Conservation (phyloP, 768 basidiomycete species). For the Macrolepiota albuminosa region DNA sequence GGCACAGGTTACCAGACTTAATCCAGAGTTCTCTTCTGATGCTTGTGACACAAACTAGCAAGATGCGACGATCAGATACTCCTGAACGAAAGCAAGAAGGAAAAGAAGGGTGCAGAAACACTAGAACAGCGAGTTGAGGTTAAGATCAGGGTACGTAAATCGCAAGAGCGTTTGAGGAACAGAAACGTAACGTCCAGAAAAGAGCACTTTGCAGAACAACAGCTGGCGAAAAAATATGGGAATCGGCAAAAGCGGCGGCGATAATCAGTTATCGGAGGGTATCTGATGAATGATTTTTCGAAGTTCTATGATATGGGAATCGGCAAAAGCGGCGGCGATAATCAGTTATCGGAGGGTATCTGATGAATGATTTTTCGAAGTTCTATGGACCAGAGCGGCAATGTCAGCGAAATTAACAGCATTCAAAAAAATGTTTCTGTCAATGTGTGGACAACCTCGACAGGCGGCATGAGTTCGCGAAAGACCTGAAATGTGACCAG, state of each 20-base stretch:
- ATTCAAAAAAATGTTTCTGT: not conserved
- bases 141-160: not conserved
- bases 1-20: not conserved
- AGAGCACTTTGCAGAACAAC: not conserved
- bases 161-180: not conserved
- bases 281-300: constrained; percentile 16
- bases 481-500: constrained; percentile 15
- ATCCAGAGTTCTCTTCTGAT: not conserved
- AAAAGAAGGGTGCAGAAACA: not conserved
- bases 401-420: not conserved
- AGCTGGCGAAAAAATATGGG: not conserved
- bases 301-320: too few species aligned
- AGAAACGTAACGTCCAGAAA: not conserved
- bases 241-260: not conserved
- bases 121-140: not conserved
- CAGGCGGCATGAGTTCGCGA: constrained; percentile 16
- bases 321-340: not conserved
- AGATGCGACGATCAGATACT: not conserved
- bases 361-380: constrained; percentile 15
- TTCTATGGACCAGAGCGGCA: constrained; percentile 4
- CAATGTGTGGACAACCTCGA: constrained; percentile 6
- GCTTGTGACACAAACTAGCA: not conserved
- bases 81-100: not conserved
- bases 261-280: constrained; percentile 2
- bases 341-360: constrained; percentile 9